Evolutionary conservation across 805 yeast genomes (phyloP).

Genomic region (Phaffomyces thermotolerans): DNA sequence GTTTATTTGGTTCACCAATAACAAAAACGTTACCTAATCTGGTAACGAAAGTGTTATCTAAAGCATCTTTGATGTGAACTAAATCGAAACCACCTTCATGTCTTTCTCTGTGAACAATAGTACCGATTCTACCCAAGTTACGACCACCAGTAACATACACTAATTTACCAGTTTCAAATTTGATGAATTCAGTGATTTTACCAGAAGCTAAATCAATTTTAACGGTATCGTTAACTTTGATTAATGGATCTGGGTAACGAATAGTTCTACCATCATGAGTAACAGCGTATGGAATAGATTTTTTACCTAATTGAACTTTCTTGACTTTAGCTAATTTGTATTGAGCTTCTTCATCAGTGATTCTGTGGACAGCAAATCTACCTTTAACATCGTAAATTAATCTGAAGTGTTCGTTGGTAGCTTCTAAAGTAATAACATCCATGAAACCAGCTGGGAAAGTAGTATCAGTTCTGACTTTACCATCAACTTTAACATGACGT

Average conservation of each 20-base stretch:
- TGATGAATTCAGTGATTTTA: slow-evolving; percentile 82
- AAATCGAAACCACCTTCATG: slow-evolving; percentile 98
- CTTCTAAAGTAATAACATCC: slow-evolving; percentile 97
- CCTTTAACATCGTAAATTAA: slow-evolving; percentile 97
- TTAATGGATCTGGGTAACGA: slow-evolving; percentile 98
- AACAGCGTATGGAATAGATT: slow-evolving; percentile 96
- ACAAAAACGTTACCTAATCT: slow-evolving; percentile 90
- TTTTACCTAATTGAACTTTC: slow-evolving; percentile 97
- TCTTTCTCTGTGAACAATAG: slow-evolving; percentile 91
- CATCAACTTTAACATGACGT: slow-evolving; percentile 97
- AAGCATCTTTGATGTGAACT: slow-evolving; percentile 92
- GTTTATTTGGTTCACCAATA: slow-evolving; percentile 93
- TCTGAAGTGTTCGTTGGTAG: slow-evolving; percentile 99
- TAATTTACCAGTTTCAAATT: slow-evolving; percentile 87
- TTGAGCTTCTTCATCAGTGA: slow-evolving; percentile 96
- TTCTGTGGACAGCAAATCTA: slow-evolving; percentile 99
- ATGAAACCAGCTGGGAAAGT: slow-evolving; percentile 99
- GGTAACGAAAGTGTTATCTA: slow-evolving; percentile 93
- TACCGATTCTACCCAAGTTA: slow-evolving; percentile 97
- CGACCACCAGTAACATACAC: slow-evolving; percentile 97
- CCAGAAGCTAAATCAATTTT: slow-evolving; percentile 95
- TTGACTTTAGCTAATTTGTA: slow-evolving; percentile 98
- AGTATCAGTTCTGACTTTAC: slow-evolving; percentile 98
- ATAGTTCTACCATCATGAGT: slow-evolving; percentile 99
- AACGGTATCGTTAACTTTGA: slow-evolving; percentile 97